Evolutionary conservation across 164 flowering plant genomes (phyloP), one percentile per base, ranked within the genome.

Genomic region (Cinnamomum chago): DNA sequence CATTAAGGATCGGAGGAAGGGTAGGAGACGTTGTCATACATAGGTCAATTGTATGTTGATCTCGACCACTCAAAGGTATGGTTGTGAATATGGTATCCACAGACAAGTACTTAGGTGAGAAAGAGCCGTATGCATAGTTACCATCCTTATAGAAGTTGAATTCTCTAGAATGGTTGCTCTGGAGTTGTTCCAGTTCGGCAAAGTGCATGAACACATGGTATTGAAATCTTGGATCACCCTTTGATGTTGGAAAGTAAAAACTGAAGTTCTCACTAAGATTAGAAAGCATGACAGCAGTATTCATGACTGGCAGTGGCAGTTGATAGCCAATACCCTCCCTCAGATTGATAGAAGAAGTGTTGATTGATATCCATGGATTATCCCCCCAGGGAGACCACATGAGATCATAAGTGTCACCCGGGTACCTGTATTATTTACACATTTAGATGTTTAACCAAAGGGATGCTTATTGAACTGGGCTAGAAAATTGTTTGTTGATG

Each of bases 1-100:
- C 89, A 73, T 86, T 87, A 14, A 87, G 58, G 70, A 87, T 78
- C 0, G 92, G 87, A 3, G 90, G 86, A 60, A 77, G 85, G 18
- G 80, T 79, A 14, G 89, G 81, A 2, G 66, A 62, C 5, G 15
- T 71, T 0, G 86, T 79, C 72, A 27, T n/a, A 0, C 11, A 18
- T 0, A 85, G 3, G 2, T 76, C 68, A 73, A 84, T 71, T 20
- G 1, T 11, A 25, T 50, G 58, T 70, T 50, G 17, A 20, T 66
- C 20, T 22, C 3, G 18, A 35, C 28, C 33, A 1, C 3, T 25
- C 20, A 13, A 1, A 0, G 79, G 77, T 0, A 5, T 0, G 1
- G 10, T 1, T 28, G 52, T 71, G 72, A 55, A 80, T 0, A 76
- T 24, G 0, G 83, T 69, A 0, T 0, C 17, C 14, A 72, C 17